These are phyloP conservation scores for Trichosporon ovoides DNA, from an alignment of 1,284 basidiomycete genomes.

Conservation along the genomic window DNA sequence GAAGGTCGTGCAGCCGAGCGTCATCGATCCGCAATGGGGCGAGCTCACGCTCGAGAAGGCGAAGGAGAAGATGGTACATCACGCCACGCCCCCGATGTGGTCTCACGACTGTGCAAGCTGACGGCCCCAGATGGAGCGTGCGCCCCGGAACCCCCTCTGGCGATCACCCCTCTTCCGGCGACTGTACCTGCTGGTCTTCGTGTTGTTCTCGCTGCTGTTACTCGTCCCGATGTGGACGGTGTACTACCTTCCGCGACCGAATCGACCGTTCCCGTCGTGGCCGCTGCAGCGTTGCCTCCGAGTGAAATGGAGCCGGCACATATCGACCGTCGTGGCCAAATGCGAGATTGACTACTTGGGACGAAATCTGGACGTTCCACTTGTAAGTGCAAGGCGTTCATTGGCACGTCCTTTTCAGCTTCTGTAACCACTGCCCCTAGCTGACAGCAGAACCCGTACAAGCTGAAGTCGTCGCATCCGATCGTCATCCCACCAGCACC, in stretches of 20 bases:
- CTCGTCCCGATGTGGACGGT: constrained; percentile 37
- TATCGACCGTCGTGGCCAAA: constrained; percentile 38
- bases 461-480: constrained; percentile 34
- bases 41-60: constrained; percentile 11
- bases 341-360: constrained; percentile 46
- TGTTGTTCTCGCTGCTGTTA: constrained; percentile 30
- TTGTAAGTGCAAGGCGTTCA: constrained; percentile 29
- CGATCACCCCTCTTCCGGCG: constrained; percentile 33
- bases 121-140: constrained; percentile 22
- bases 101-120: not conserved
- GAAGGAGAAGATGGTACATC: not conserved
- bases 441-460: constrained; percentile 26
- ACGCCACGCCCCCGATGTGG: not conserved
- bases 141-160: constrained; percentile 27
- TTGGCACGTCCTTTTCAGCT: too few species aligned
- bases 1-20: too few species aligned
- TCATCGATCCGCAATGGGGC: constrained; percentile 14
- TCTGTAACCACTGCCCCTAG: not conserved
- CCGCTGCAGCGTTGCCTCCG: constrained; percentile 35
- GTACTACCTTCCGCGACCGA: constrained; percentile 26
- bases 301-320: constrained; percentile 31
- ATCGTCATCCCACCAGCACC: constrained; percentile 36
- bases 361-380: constrained; percentile 26
- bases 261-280: constrained; percentile 36
- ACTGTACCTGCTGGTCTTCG: constrained; percentile 33